Base-by-base conservation (phyloP, 345 rosid genomes). In the Trapa bicornis region DNA sequence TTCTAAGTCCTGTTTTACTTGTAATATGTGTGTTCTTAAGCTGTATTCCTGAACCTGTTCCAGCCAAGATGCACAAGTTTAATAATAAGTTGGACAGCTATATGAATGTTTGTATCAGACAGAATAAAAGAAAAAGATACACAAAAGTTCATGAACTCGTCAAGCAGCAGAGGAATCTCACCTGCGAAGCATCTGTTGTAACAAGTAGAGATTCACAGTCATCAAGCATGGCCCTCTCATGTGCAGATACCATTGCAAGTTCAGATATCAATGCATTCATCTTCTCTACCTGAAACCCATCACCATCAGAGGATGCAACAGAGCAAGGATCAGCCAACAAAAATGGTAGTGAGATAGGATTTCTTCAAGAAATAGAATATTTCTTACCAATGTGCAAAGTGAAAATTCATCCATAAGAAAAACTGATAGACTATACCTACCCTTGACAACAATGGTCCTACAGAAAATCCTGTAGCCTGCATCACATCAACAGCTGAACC, bases 401-500 rank as follows among this genome's bases (percentile, higher is more conserved):
- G 60, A 54, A 54, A 54, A 1, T 22, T 1, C n/a, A 6, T 54
- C 1, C 1, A 35, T n/a, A 54, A 6, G 60, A 54, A 54, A 0
- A n/a, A 22, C 29, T n/a, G n/a, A 17, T 33, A 54, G 33, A 54
- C 10, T 6, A 54, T n/a, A 61, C 92, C 81, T 63, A 91, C 99
- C 89, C 79, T 85, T 36, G 91, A 80, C 62, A 79, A 84, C 70
- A 84, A 80, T 68, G 87, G 79, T 74, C 83, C 81, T 69, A 86
- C 82, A 70, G 91, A 85, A 43, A 86, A 82, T 85, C 92, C 96
- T 82, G 88, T 86, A 56, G 89, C 83, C 74, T 85, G 93, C 96
- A 95, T 85, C 77, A 95, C 89, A 69, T 87, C 96, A 43, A 91
- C 89, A 63, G 96, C 97, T 14, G 96, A 89, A 79, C 86, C 81